Conservation (phyloP, 352 stramenopile genomes). For the Halophytophthora polymorphica region DNA sequence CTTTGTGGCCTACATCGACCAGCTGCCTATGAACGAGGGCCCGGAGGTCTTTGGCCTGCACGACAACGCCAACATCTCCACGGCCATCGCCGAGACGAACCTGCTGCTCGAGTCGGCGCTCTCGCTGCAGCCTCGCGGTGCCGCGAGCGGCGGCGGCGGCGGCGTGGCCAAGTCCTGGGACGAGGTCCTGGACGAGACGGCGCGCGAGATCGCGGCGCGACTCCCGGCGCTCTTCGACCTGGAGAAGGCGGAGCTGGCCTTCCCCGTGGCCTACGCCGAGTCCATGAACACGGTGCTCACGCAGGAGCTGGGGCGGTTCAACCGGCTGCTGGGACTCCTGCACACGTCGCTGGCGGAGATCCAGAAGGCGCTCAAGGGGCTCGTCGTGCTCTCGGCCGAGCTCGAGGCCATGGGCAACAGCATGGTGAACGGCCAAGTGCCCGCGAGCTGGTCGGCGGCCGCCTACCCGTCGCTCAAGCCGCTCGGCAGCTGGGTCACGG, state of each 20-base stretch:
- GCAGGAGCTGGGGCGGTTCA: slow-evolving; percentile 91
- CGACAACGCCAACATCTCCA: slow-evolving; percentile 89
- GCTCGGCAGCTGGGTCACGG: slow-evolving; percentile 89
- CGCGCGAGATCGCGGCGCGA: slow-evolving; percentile 79
- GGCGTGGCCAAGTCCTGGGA: slow-evolving; percentile 88
- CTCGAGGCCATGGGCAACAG: slow-evolving; percentile 92
- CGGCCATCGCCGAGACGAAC: slow-evolving; percentile 83
- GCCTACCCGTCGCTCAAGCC: slow-evolving; percentile 93
- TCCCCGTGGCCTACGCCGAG: slow-evolving; percentile 80
- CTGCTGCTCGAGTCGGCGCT: slow-evolving; percentile 87
- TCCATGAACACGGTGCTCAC: slow-evolving; percentile 90
- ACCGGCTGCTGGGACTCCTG: slow-evolving; percentile 79
- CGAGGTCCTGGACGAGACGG: slow-evolving; percentile 81
- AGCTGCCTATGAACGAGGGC: slow-evolving; percentile 81
- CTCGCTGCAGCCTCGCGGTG: slow-evolving; percentile 84
- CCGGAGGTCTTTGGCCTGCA: slow-evolving; percentile 86
- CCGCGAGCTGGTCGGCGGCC: slow-evolving; percentile 72
- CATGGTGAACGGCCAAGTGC: slow-evolving; percentile 92
- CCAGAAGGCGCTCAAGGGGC: slow-evolving; percentile 89
- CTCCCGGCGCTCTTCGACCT: slow-evolving; percentile 87
- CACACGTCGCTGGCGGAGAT: slow-evolving; percentile 83
- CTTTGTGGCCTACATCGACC: slow-evolving; percentile 81
- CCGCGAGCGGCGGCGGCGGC: slow-evolving; percentile 45
- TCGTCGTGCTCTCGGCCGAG: slow-evolving; percentile 92
- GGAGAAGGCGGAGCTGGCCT: slow-evolving; percentile 85